Conservation (phyloP, 176 grass and related monocot species). For the Carex cristatella region DNA sequence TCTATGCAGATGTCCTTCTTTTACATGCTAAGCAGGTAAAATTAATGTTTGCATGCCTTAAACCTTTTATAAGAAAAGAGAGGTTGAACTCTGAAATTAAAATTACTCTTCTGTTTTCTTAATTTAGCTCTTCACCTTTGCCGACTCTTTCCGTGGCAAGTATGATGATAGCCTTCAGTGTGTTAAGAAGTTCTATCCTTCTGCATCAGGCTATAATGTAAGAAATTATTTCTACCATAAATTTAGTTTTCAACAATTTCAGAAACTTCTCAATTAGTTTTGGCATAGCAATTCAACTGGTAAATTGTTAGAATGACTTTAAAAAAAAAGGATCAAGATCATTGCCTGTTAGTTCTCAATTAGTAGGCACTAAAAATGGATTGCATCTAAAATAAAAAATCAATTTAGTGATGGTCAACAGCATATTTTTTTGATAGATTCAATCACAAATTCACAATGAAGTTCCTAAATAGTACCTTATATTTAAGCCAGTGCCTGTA, state of each 20-base stretch:
- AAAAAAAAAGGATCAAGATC: too few species aligned
- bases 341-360: not conserved
- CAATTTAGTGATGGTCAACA: not conserved
- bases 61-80: not conserved
- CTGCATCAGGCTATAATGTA: conserved; percentile 53
- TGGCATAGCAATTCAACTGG: not conserved
- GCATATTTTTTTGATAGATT: not conserved
- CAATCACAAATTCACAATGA: not conserved
- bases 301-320: not conserved
- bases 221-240: conserved; percentile 1
- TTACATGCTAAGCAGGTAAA: conserved; percentile 70
- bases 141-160: conserved; percentile 64
- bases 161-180: conserved; percentile 52
- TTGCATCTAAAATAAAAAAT: not conserved
- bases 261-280: not conserved
- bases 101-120: not conserved
- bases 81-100: not conserved
- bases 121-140: conserved; percentile 68
- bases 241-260: not conserved
- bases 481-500: too few species aligned
- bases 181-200: conserved; percentile 92
- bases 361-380: not conserved
- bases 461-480: not conserved
- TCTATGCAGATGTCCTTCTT: conserved; percentile 63
- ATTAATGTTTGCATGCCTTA: not conserved